Conservation (phyloP, 2,329 filamentous ascomycete species). For the Malbranchea cinnamomea region DNA sequence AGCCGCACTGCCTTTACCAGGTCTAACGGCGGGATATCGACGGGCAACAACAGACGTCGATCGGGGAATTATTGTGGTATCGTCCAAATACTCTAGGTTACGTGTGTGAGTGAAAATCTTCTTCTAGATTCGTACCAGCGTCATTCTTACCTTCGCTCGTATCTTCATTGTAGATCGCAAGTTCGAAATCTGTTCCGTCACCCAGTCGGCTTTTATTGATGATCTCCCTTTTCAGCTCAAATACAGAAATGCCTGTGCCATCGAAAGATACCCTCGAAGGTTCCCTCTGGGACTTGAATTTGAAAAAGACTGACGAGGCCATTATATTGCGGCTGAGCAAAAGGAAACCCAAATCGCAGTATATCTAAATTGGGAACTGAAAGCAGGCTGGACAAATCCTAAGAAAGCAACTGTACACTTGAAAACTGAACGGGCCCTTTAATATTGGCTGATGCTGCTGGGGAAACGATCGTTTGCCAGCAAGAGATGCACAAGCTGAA, state of each 20-base stretch:
- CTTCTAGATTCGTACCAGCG: not conserved
- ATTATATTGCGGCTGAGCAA: conserved; percentile 36
- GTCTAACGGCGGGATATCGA: conserved; percentile 67
- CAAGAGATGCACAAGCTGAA: no score
- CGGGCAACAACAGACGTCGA: conserved; percentile 87
- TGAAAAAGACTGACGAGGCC: conserved; percentile 98
- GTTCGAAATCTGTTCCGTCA: conserved; percentile 90
- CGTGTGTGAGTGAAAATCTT: conserved; percentile 1
- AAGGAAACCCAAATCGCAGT: not conserved
- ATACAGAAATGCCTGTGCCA: conserved; percentile 93
- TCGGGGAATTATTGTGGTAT: conserved; percentile 90
- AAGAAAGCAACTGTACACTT: no score
- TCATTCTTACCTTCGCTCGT: conserved; percentile 64
- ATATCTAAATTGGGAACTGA: no score
- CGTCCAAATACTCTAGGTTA: conserved; percentile 79
- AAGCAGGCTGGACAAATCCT: no score
- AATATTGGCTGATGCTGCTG: no score
- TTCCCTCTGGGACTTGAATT: conserved; percentile 98
- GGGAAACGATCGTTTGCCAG: no score
- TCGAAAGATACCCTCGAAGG: conserved; percentile 90
- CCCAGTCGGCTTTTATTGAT: conserved; percentile 87
- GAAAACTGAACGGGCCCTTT: no score
- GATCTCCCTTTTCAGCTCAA: conserved; percentile 97
- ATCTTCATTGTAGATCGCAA: conserved; percentile 87
- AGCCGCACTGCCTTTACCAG: conserved; percentile 77